Percentiles rank a stretch among this genome's conserved stretches.
Evolutionary conservation across 1,284 basidiomycete genomes (phyloP).

Genomic region (Trichosporon sp.): DNA sequence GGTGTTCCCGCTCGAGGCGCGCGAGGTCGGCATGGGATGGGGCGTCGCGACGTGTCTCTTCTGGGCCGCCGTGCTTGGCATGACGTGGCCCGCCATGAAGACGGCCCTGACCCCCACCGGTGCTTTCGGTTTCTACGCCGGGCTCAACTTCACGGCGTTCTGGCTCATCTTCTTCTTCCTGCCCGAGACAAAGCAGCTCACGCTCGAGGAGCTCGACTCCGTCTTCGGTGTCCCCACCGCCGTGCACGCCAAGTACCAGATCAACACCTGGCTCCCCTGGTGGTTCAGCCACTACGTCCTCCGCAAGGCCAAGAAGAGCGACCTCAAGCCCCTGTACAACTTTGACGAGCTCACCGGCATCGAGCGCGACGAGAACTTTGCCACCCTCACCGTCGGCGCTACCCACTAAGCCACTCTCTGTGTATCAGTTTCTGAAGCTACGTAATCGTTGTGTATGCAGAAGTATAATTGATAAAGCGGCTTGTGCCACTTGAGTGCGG

Average conservation of each 20-base stretch:
- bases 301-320: conserved; percentile 14
- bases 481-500: too few species aligned
- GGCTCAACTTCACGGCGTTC: conserved; percentile 32
- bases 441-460: neutral
- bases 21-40: conserved; percentile 55
- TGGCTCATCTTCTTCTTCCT: conserved; percentile 35
- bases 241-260: conserved; percentile 30
- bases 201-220: conserved; percentile 42
- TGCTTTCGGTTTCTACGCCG: conserved; percentile 56
- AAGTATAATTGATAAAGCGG: neutral
- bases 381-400: conserved; percentile 18
- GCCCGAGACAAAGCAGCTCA: conserved; percentile 35
- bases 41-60: conserved; percentile 44
- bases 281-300: conserved; percentile 23
- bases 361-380: conserved; percentile 27
- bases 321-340: conserved; percentile 26
- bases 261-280: conserved; percentile 23
- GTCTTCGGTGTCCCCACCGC: conserved; percentile 37
- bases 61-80: conserved; percentile 30
- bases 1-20: conserved; percentile 53
- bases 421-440: neutral
- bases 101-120: conserved; percentile 59
- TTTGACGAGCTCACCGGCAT: conserved; percentile 28
- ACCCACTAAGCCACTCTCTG: conserved; percentile 14
- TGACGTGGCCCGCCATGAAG: conserved; percentile 60